Base-by-base conservation (phyloP, 2,329 filamentous ascomycete genomes). In the Triangularia verruculosa region DNA sequence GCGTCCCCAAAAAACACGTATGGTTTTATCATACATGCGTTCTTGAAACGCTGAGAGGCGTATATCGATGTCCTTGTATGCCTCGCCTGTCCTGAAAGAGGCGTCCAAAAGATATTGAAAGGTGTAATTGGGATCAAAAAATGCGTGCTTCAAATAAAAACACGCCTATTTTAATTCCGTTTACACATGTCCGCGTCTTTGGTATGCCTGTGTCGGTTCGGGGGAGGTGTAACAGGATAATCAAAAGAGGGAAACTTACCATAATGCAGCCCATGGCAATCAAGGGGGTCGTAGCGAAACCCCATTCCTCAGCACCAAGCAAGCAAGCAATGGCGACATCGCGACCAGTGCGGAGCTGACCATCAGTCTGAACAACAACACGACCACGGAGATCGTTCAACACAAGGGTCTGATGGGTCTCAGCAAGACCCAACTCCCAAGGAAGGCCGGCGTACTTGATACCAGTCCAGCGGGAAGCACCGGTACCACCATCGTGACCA, bases 401-500 rank as follows among this genome's bases (percentile, higher is more conserved):
- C 12, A 98, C 94, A 68, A 98, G 82, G 13, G 94, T 98, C 79
- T 98, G 94, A 75, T 98, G 94, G 54, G 93, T 97, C 81, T 98
- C 94, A 5, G 94, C 94, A 71, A 98, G 89, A 85, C 94, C 94
- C 70, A 98, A 77, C 78, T 98, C 94, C 93, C 93, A 98, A 25
- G 94, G 94, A 34, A 97, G 87, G 84, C 94, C 94, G 58, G 93
- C 94, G 76, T 97, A 97, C 79, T 97, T 97, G 87, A 97, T 97
- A 82, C 94, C 94, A 73, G 94, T 98, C 94, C 94, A 98, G 77
- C 94, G 85, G 59, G 93, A 97, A 65, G 94, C 94, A 83, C 94
- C 94, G 66, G 94, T 98, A 77, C 94, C 94, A 82, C 94, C 94
- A 74, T 98, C 94, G 74, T 98, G 94, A 70, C 94, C 94, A 68